Percentiles rank a stretch among this genome's conserved stretches.
These are phyloP conservation scores for Quercus engelmannii DNA, from an alignment of 306 rosid species.

Conservation along the genomic window DNA sequence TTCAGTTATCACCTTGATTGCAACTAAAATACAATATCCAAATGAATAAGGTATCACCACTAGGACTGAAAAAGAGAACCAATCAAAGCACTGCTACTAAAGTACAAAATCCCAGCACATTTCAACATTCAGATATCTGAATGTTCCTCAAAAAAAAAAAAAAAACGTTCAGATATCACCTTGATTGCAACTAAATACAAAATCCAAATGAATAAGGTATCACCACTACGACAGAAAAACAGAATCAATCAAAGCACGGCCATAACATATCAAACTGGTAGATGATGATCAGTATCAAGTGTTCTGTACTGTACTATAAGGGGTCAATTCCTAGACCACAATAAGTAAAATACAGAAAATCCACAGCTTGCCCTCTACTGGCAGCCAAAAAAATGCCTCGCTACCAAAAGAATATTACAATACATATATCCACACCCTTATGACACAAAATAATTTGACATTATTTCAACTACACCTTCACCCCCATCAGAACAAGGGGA, in stretches of 20 bases:
- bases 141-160: too few species aligned
- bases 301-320: conserved; percentile 44
- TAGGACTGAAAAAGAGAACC: background rate
- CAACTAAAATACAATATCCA: background rate
- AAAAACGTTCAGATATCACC: too few species aligned
- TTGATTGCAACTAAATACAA: background rate
- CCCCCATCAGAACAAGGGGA: conserved; percentile 47
- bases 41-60: background rate
- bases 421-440: conserved; percentile 45
- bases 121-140: too few species aligned
- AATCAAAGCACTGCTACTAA: too few species aligned
- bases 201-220: background rate
- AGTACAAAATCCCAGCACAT: too few species aligned
- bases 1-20: too few species aligned
- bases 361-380: conserved; percentile 47
- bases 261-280: conserved; percentile 4
- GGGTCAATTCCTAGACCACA: conserved; percentile 32
- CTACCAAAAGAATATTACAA: conserved; percentile 75
- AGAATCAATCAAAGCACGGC: conserved; percentile 20
- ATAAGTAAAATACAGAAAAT: conserved; percentile 48
- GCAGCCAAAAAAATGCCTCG: conserved; percentile 68
- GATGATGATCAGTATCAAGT: conserved; percentile 18
- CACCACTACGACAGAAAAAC: conserved; percentile 1
- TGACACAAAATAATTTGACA: conserved; percentile 45
- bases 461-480: conserved; percentile 54